Percentiles rank a stretch among this genome's conserved stretches.
Evolutionary conservation across 164 flowering plant species (phyloP).

Genomic region (Hamamelis virginiana): DNA sequence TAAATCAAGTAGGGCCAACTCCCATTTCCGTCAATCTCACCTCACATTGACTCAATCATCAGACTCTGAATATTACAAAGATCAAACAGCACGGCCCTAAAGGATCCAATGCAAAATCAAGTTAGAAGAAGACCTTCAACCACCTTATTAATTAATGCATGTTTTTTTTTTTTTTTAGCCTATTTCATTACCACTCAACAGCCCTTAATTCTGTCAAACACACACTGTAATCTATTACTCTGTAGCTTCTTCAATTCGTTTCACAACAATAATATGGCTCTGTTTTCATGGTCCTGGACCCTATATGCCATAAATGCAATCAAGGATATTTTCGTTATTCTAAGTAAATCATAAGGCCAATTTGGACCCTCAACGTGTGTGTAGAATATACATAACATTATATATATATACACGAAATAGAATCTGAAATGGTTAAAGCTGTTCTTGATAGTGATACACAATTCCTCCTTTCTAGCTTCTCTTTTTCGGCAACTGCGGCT

Average conservation of each 20-base stretch:
- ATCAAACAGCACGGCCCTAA: background rate
- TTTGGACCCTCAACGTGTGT: slow-evolving; percentile 2
- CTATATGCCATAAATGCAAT: slow-evolving; percentile 15
- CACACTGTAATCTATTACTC: background rate
- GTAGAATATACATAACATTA: background rate
- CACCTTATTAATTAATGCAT: slow-evolving; percentile 10
- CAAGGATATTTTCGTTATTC: slow-evolving; percentile 4
- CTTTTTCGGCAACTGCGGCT: background rate
- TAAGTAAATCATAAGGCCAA: slow-evolving; percentile 19
- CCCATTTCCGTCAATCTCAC: slow-evolving; percentile 6
- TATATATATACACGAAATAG: background rate
- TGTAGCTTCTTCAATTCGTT: slow-evolving; percentile 6
- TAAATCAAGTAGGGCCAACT: slow-evolving; percentile 11
- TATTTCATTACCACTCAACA: background rate
- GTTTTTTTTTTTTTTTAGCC: background rate
- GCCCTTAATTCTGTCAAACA: background rate
- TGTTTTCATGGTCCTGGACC: slow-evolving; percentile 11
- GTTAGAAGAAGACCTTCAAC: slow-evolving; percentile 26
- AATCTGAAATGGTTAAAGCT: slow-evolving; percentile 9
- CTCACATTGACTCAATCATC: slow-evolving; percentile 6
- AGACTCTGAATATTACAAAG: background rate
- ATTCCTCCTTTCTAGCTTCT: slow-evolving; percentile 2
- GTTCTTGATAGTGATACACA: slow-evolving; percentile 28
- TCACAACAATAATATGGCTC: slow-evolving; percentile 16
- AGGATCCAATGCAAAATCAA: slow-evolving; percentile 20